phyloP scores from a whole-genome alignment of 2,329 filamentous ascomycete species.

The Basipetospora chlamydospora region DNA sequence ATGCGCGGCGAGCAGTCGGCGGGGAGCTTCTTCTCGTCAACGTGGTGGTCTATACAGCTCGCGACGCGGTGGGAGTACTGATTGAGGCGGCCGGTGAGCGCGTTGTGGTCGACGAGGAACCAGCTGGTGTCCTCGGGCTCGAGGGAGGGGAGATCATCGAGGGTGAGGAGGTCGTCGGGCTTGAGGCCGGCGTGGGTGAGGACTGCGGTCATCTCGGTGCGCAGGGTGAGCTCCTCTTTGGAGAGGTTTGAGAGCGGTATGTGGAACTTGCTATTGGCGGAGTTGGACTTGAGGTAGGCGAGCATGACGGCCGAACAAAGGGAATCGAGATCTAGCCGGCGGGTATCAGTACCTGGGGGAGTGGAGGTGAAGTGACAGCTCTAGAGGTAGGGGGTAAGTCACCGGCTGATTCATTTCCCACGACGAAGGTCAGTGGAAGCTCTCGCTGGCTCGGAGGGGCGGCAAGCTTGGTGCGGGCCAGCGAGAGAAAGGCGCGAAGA shows the following conservation, averaged over 20 bases:
- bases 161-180: conserved; percentile 29
- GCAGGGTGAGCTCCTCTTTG: conserved; percentile 51
- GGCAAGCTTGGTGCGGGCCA: conserved; percentile 60
- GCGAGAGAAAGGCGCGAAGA: conserved; percentile 48
- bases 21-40: conserved; percentile 47
- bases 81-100: conserved; percentile 45
- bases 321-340: conserved; percentile 56
- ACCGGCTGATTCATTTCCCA: conserved; percentile 57
- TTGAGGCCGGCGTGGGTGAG: conserved; percentile 45
- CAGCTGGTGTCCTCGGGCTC: conserved; percentile 44
- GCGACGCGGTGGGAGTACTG: conserved; percentile 37
- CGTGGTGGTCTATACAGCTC: conserved; percentile 67
- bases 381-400: conserved; percentile 2
- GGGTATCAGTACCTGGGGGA: background rate
- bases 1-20: conserved; percentile 38
- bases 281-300: conserved; percentile 54
- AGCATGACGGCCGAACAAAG: conserved; percentile 60
- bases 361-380: background rate
- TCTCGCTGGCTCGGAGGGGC: conserved; percentile 26
- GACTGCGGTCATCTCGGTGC: conserved; percentile 56
- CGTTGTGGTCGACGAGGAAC: conserved; percentile 72
- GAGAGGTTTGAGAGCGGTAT: conserved; percentile 62
- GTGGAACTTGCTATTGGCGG: conserved; percentile 38
- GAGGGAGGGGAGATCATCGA: conserved; percentile 18
- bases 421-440: conserved; percentile 41